Base-by-base conservation (phyloP, 192 early-diverging fungal genomes). In the Diversispora eburnea region DNA sequence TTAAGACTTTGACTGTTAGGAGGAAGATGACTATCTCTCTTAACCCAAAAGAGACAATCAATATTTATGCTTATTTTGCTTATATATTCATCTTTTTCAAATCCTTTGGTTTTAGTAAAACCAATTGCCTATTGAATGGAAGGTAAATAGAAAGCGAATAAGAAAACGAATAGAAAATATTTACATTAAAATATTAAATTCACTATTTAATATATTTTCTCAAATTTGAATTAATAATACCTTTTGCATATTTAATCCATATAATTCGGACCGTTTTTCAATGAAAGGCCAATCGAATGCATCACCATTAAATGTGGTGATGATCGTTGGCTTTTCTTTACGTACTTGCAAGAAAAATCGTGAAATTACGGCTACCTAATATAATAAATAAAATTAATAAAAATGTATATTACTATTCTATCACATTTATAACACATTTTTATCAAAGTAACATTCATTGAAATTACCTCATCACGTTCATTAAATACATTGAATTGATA, bases 201-300 rank as follows among this genome's bases (percentile, higher is more conserved):
- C 25, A 33, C 25, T 33, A 33, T 33, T 33, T 33, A 33, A 0
- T 33, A 33, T 33, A 33, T 33, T 33, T 33, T 33, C 25, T 33
- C 25, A 33, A 33, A 33, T 33, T 33, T 33, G 2, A 33, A 33
- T 33, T 33, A 33, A 33, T 33, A 33, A 33, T 33, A 91, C 90
- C 77, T 86, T 79, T 67, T 89, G 85, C 91, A 99, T 91, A 60
- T 93, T 88, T 46, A 98, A 87, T 17, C 94, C 94, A 82, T 97
- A 86, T 46, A 85, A 78, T 25, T 78, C 80, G 10, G 98, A 90
- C 52, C 98, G 78, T 33, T 91, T 84, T 56, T 98, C 95, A 10
- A 99, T 83, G 82, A 97, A 99, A 0, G 95, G 95, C 95, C 94
- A 98, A 87, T 99, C 98, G 83, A 99, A 99, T 77, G 87, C 93